Conservation (phyloP, 2,329 filamentous ascomycete species). For the Phyllosticta citriasiana region DNA sequence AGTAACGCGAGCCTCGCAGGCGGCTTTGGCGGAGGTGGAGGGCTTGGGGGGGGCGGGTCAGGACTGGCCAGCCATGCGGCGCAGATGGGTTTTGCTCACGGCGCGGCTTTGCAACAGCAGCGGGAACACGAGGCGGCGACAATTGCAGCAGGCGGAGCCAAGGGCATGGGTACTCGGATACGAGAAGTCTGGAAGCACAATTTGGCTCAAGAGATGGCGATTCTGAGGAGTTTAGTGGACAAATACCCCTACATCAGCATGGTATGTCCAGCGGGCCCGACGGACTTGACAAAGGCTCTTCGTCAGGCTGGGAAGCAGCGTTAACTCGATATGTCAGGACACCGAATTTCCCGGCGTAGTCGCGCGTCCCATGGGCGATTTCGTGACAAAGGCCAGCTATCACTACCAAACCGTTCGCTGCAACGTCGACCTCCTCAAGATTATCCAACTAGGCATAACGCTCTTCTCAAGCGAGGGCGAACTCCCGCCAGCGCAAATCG, state of each 20-base stretch:
- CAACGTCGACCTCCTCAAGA: constrained; percentile 94
- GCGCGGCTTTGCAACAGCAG: constrained; percentile 45
- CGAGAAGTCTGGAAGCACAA: constrained; percentile 95
- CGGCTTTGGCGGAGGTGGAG: constrained; percentile 45
- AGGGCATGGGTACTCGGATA: constrained; percentile 66
- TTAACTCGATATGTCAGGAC: constrained; percentile 48
- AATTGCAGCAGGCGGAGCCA: constrained; percentile 44
- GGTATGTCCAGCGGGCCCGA: constrained; percentile 44
- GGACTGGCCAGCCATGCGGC: constrained; percentile 80
- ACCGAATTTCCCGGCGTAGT: constrained; percentile 98
- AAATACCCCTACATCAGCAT: constrained; percentile 95
- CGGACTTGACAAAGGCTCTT: background rate
- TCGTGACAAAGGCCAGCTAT: constrained; percentile 91
- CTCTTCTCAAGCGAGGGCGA: constrained; percentile 88
- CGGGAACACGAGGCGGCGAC: constrained; percentile 32
- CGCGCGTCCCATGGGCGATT: constrained; percentile 86
- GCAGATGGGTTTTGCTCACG: constrained; percentile 76
- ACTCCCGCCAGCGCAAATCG: constrained; percentile 62
- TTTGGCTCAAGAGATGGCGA: constrained; percentile 79
- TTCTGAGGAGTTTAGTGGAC: constrained; percentile 72
- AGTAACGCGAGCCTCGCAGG: constrained; percentile 46
- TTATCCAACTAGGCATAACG: constrained; percentile 93
- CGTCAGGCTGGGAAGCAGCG: constrained; percentile 5
- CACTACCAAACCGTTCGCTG: constrained; percentile 96
- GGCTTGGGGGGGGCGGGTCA: constrained; percentile 46